Percentiles rank a stretch among this genome's conserved stretches.
Conservation (phyloP, 2,329 filamentous ascomycete genomes). For the Monosporascus sp. region DNA sequence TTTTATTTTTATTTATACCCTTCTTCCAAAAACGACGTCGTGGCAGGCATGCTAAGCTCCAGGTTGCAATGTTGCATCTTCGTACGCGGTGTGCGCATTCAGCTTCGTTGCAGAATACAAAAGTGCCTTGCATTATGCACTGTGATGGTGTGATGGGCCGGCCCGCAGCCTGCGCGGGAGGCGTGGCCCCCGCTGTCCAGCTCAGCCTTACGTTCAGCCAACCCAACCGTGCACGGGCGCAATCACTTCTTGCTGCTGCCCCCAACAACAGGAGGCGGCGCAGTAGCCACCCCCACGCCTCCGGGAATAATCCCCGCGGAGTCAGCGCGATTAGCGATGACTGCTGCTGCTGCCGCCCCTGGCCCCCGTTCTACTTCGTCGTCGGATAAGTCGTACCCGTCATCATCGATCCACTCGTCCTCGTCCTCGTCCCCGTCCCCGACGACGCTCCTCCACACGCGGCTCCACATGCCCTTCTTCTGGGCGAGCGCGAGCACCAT, state of each 20-base stretch:
- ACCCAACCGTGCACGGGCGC: no score
- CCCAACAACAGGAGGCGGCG: neutral
- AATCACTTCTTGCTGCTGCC: neutral
- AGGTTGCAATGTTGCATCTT: no score
- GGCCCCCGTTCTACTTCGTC: neutral
- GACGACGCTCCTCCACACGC: slow-evolving; percentile 67
- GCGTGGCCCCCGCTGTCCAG: no score
- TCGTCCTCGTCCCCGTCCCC: slow-evolving; percentile 54
- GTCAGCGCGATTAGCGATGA: neutral
- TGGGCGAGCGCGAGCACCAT: slow-evolving; percentile 86
- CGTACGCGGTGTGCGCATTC: no score
- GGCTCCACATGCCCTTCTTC: slow-evolving; percentile 88
- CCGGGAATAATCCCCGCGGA: neutral
- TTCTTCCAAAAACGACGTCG: no score
- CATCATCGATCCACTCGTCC: slow-evolving; percentile 26
- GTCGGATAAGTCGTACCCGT: slow-evolving; percentile 1
- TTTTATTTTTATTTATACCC: neutral
- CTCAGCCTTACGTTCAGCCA: no score
- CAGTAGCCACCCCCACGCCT: neutral
- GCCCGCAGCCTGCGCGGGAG: neutral
- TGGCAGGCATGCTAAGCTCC: no score
- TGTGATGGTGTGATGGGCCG: neutral
- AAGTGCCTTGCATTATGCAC: neutral
- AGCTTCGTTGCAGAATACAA: neutral
- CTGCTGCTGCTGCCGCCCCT: neutral